Conservation (phyloP, 2,329 filamentous ascomycete genomes). For the Dactylellina cionopaga region DNA sequence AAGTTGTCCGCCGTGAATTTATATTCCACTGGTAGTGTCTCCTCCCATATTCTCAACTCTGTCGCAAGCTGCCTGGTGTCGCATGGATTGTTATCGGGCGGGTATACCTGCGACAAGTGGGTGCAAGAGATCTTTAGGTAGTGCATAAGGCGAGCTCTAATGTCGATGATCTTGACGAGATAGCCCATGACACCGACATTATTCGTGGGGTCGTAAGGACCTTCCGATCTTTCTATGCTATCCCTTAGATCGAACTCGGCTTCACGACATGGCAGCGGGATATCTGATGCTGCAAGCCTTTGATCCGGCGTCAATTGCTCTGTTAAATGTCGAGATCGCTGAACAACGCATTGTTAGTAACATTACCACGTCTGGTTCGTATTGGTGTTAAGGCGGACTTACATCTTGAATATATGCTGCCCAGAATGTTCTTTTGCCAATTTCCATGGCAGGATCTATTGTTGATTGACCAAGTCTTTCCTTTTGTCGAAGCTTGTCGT, state of each 20-base stretch:
- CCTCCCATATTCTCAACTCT: slow-evolving; percentile 49
- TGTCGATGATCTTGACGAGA: slow-evolving; percentile 40
- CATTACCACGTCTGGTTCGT: slow-evolving; percentile 20
- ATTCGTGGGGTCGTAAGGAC: slow-evolving; percentile 10
- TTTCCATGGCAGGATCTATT: slow-evolving; percentile 49
- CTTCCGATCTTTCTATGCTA: slow-evolving; percentile 10
- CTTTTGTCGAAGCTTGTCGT: slow-evolving; percentile 41
- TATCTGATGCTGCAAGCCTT: slow-evolving; percentile 38
- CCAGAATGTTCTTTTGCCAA: slow-evolving; percentile 51
- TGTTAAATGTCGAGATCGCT: slow-evolving; percentile 47
- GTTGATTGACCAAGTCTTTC: slow-evolving; percentile 32
- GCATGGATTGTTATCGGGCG: slow-evolving; percentile 24
- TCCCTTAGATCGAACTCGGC: slow-evolving; percentile 42
- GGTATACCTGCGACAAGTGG: slow-evolving; percentile 41
- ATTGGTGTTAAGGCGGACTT: slow-evolving; percentile 20
- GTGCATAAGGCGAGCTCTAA: slow-evolving; percentile 39
- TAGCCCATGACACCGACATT: slow-evolving; percentile 46
- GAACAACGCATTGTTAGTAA: slow-evolving; percentile 39
- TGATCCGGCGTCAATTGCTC: slow-evolving; percentile 37
- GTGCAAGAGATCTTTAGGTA: slow-evolving; percentile 43
- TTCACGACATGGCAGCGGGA: slow-evolving; percentile 42
- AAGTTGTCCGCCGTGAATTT: slow-evolving; percentile 45
- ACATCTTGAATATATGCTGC: slow-evolving; percentile 49
- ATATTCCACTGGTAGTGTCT: slow-evolving; percentile 41
- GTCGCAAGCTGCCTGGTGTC: slow-evolving; percentile 36